A percentile compares a stretch with the other conserved stretches of the same genome.
phyloP scores from a whole-genome alignment of 805 yeast species.

The Yamadazyma philogaea region DNA sequence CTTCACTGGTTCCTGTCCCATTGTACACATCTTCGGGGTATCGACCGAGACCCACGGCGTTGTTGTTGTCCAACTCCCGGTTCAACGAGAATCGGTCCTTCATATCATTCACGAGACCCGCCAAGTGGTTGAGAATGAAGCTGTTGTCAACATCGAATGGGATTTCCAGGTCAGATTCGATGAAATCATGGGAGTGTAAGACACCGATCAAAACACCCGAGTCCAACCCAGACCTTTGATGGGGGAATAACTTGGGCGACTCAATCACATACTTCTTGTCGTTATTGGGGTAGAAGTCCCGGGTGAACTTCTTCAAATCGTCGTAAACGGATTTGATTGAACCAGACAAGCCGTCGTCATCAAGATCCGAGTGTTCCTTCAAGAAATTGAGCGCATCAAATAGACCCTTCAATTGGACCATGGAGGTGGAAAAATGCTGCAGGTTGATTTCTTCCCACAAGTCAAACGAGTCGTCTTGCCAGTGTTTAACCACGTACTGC shows the following conservation, averaged over 20 bases:
- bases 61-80: constrained; percentile 26
- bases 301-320: constrained; percentile 37
- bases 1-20: constrained; percentile 68
- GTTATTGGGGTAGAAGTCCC: constrained; percentile 23
- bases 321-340: constrained; percentile 28
- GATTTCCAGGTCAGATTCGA: constrained; percentile 33
- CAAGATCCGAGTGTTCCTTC: constrained; percentile 13
- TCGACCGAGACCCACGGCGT: constrained; percentile 76
- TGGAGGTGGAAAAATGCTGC: constrained; percentile 72
- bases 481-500: constrained; percentile 54
- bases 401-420: constrained; percentile 71
- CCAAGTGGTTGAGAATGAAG: constrained; percentile 59
- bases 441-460: constrained; percentile 88
- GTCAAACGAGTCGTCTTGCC: constrained; percentile 74
- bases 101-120: constrained; percentile 65
- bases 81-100: constrained; percentile 75
- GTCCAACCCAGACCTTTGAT: constrained; percentile 70
- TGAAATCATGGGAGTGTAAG: constrained; percentile 45
- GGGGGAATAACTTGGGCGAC: constrained; percentile 49
- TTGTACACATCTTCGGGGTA: constrained; percentile 91
- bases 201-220: constrained; percentile 64
- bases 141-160: constrained; percentile 65
- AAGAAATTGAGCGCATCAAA: constrained; percentile 48
- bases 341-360: constrained; percentile 24
- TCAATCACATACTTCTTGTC: constrained; percentile 55